Evolutionary conservation across 345 rosid species (phyloP).

Genomic region (Rhodamnia argentea): DNA sequence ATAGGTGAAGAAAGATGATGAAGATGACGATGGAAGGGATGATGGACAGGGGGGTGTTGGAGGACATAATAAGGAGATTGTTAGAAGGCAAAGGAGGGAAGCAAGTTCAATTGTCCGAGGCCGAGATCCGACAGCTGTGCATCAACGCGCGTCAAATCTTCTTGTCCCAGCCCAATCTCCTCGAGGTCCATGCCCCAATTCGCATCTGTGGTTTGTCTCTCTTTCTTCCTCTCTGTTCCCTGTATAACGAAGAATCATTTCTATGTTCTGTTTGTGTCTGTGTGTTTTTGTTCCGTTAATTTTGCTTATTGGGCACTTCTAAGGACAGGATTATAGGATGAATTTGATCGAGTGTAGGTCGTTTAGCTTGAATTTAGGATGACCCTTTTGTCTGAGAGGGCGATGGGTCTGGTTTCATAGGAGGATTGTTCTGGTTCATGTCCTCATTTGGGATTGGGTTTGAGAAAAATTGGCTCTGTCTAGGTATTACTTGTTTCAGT

Average conservation of each 20-base stretch:
- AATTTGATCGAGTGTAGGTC: background rate
- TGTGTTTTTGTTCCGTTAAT: background rate
- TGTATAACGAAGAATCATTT: background rate
- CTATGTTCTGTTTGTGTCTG: background rate
- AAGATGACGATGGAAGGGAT: slow-evolving; percentile 64
- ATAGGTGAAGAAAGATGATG: slow-evolving; percentile 19
- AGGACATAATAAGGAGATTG: slow-evolving; percentile 82
- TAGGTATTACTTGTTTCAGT: background rate
- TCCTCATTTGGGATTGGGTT: background rate
- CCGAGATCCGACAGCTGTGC: slow-evolving; percentile 97
- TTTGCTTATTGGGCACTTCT: background rate
- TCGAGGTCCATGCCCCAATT: slow-evolving; percentile 75
- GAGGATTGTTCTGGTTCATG: background rate
- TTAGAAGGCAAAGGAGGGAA: slow-evolving; percentile 91
- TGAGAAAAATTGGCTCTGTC: background rate
- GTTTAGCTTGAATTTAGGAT: background rate
- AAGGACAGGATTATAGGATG: background rate
- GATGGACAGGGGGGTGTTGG: slow-evolving; percentile 76
- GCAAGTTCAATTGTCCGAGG: slow-evolving; percentile 93
- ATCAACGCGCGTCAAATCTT: slow-evolving; percentile 93
- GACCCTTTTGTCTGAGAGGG: background rate
- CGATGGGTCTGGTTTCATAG: background rate
- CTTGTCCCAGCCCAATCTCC: slow-evolving; percentile 80
- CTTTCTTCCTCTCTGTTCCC: background rate
- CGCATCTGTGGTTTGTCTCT: slow-evolving; percentile 72